Percentiles rank a stretch among this genome's conserved stretches.
Conservation (phyloP, 2,329 filamentous ascomycete species). For the Dothiorella sarmentorum region DNA sequence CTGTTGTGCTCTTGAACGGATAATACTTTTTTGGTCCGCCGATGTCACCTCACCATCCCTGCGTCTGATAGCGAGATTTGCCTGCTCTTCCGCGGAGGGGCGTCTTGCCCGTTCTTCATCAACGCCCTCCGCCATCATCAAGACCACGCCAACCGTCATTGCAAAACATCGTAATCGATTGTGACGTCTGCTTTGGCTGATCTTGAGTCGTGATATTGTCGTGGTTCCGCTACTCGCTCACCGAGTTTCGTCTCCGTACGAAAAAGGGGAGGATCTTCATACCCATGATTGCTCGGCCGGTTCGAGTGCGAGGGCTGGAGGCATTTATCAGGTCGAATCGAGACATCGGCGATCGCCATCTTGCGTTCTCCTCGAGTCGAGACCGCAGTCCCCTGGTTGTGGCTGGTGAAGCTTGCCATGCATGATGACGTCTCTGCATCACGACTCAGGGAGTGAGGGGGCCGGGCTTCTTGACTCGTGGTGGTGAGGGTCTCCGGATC, state of each 20-base stretch:
- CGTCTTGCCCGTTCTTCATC: neutral
- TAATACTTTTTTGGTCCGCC: neutral
- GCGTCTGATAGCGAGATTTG: neutral
- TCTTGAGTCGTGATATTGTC: neutral
- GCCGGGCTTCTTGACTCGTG: neutral
- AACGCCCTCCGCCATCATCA: neutral
- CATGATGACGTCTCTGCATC: constrained; percentile 3
- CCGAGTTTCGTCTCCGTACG: neutral
- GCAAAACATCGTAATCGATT: neutral
- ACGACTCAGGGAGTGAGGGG: constrained; percentile 10
- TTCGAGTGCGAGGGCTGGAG: neutral
- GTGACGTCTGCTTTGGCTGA: neutral
- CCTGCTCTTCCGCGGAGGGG: neutral
- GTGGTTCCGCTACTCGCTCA: neutral
- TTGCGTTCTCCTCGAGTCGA: constrained; percentile 2
- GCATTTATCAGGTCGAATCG: constrained; percentile 6
- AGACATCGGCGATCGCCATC: neutral
- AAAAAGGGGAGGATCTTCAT: neutral
- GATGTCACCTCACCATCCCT: neutral
- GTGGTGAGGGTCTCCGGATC: neutral
- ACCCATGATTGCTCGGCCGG: neutral
- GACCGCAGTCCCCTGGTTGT: neutral
- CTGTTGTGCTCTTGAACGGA: too few relatives aligned
- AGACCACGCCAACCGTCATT: neutral
- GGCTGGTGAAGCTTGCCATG: neutral